Percentiles rank a stretch among this genome's conserved stretches.
These are phyloP conservation scores for Albifimbria verrucaria DNA, from an alignment of 2,329 filamentous ascomycete genomes.

Conservation along the genomic window DNA sequence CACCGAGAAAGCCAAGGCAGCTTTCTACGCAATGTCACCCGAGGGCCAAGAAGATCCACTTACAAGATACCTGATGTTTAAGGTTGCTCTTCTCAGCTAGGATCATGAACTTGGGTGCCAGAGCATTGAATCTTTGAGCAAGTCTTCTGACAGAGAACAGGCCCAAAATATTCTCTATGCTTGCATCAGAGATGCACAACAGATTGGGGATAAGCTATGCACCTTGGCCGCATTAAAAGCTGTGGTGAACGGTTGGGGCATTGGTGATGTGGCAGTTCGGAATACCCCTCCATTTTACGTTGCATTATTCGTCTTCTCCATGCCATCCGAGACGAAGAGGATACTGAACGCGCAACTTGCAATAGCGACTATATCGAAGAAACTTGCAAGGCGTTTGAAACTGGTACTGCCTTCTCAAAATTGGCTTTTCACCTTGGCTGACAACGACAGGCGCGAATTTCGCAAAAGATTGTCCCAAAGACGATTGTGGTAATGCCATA, in stretches of 20 bases:
- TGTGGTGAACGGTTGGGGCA: conserved; percentile 23
- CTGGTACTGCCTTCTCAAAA: conserved; percentile 26
- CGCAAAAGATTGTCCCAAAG: conserved; percentile 31
- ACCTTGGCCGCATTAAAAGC: conserved; percentile 39
- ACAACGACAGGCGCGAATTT: conserved; percentile 20
- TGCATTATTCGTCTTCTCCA: conserved; percentile 52
- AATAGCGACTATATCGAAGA: conserved; percentile 35
- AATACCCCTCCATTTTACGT: conserved; percentile 33
- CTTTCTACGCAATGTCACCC: conserved; percentile 59
- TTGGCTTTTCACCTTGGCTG: conserved; percentile 5
- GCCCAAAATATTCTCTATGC: conserved; percentile 67
- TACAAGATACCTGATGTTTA: conserved; percentile 74
- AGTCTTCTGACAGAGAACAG: conserved; percentile 44
- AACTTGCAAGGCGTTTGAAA: conserved; percentile 49
- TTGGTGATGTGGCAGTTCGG: conserved; percentile 12
- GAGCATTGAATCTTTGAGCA: conserved; percentile 60
- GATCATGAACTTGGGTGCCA: conserved; percentile 58
- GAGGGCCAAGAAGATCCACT: conserved; percentile 56
- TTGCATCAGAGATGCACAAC: conserved; percentile 74
- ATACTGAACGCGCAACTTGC: neutral
- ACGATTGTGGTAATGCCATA: conserved; percentile 37
- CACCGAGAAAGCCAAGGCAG: conserved; percentile 15
- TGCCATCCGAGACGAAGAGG: conserved; percentile 33
- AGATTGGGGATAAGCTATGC: conserved; percentile 57
- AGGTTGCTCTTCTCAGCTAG: conserved; percentile 58